These are phyloP conservation scores for Verticillium alfalfae DNA, from an alignment of 2,329 filamentous ascomycete species.

Conservation along the genomic window DNA sequence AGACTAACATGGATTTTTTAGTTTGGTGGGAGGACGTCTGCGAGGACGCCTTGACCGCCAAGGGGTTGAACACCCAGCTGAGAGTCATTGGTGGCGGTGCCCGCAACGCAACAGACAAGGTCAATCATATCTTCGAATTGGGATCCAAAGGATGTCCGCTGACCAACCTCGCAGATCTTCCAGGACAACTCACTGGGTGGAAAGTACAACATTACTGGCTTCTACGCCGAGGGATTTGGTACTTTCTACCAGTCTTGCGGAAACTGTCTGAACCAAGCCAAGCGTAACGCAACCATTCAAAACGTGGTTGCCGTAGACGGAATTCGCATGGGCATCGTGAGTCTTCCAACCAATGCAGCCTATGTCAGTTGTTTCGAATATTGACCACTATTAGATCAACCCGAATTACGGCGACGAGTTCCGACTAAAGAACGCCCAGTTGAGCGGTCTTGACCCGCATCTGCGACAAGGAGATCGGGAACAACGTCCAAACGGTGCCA, in stretches of 20 bases:
- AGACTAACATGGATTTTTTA: conserved; percentile 11
- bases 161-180: conserved; percentile 14
- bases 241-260: conserved; percentile 22
- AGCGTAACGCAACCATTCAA: conserved; percentile 17
- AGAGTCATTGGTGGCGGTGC: conserved; percentile 21
- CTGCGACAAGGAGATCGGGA: conserved; percentile 20
- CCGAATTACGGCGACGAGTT: conserved; percentile 22
- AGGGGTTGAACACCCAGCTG: conserved; percentile 20
- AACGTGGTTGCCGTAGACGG: conserved; percentile 19
- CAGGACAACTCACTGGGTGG: conserved; percentile 21
- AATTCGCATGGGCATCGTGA: conserved; percentile 16
- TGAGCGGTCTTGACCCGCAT: conserved; percentile 14
- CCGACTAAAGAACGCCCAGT: conserved; percentile 18
- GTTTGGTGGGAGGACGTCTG: conserved; percentile 24
- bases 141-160: background rate
- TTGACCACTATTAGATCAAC: conserved; percentile 15
- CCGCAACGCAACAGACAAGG: conserved; percentile 21
- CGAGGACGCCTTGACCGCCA: conserved; percentile 19
- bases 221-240: conserved; percentile 20
- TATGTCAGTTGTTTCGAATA: background rate
- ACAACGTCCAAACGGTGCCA: conserved; percentile 20
- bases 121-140: background rate
- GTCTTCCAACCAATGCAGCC: background rate
- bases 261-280: conserved; percentile 20
- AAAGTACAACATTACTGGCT: conserved; percentile 23